phyloP scores from a whole-genome alignment of 2,329 filamentous ascomycete genomes.

The Fusarium sp. region DNA sequence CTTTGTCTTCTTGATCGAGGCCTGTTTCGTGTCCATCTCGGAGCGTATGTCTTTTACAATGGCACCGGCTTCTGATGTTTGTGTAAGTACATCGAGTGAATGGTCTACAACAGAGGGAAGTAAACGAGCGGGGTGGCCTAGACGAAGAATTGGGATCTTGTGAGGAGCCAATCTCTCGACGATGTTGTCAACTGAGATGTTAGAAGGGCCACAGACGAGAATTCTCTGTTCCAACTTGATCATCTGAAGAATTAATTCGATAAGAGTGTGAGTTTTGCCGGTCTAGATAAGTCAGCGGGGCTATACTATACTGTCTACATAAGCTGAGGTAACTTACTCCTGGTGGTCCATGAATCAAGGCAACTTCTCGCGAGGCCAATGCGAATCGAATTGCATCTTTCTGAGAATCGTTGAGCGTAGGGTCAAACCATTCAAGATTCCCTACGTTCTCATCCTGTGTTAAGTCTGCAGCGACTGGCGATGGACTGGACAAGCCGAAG shows the following conservation, averaged over 20 bases:
- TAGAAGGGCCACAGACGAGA: conserved; percentile 95
- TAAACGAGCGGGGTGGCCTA: conserved; percentile 92
- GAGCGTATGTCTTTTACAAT: conserved; percentile 91
- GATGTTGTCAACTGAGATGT: conserved; percentile 98
- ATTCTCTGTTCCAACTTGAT: conserved; percentile 78
- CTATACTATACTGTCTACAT: not conserved
- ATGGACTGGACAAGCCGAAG: conserved; percentile 69
- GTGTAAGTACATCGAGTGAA: conserved; percentile 90
- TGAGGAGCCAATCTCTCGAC: conserved; percentile 89
- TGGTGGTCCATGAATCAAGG: conserved; percentile 93
- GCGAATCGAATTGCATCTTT: conserved; percentile 83
- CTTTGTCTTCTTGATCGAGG: conserved; percentile 86
- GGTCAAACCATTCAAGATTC: conserved; percentile 70
- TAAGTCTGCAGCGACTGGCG: conserved; percentile 58
- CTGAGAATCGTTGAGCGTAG: conserved; percentile 72
- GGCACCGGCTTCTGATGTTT: conserved; percentile 87
- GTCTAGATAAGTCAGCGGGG: conserved; percentile 62
- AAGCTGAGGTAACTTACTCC: conserved; percentile 64
- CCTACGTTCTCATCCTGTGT: conserved; percentile 56
- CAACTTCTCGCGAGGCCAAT: conserved; percentile 81
- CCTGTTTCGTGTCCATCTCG: conserved; percentile 94
- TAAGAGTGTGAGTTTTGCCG: conserved; percentile 95
- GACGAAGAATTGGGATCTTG: conserved; percentile 85
- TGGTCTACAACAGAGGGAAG: conserved; percentile 89
- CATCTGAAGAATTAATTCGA: conserved; percentile 94